phyloP scores from a whole-genome alignment of 768 basidiomycete genomes.

The Tephrocybe rancida region DNA sequence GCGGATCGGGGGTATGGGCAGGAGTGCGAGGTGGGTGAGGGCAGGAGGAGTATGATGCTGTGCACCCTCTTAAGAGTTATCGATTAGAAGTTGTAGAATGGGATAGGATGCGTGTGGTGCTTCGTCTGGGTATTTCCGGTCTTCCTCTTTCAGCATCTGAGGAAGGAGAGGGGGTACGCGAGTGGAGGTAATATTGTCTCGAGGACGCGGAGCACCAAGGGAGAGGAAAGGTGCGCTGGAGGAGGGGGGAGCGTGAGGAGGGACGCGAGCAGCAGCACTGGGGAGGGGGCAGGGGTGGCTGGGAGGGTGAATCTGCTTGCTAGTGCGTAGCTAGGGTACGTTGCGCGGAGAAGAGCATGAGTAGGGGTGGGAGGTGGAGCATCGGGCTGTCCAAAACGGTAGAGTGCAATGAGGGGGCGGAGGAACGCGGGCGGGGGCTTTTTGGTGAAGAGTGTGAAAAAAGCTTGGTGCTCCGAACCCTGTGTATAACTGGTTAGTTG shows the following conservation, averaged over 20 bases:
- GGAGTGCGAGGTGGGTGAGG: not conserved
- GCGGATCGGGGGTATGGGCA: not conserved
- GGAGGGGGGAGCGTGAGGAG: not conserved
- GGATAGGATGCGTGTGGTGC: not conserved
- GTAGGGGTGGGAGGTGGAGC: not conserved
- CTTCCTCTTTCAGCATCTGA: not conserved
- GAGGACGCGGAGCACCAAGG: not conserved
- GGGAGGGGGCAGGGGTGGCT: not conserved
- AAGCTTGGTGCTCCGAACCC: no score
- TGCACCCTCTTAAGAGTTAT: not conserved
- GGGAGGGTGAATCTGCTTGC: slow-evolving; percentile 5
- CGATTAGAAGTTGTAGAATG: not conserved
- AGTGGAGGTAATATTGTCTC: slow-evolving; percentile 2
- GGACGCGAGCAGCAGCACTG: not conserved
- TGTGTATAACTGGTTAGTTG: no score
- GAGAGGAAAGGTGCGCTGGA: not conserved
- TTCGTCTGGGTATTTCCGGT: not conserved
- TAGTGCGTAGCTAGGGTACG: not conserved
- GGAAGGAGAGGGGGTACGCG: not conserved
- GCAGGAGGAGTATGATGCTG: not conserved
- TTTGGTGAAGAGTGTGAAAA: no score
- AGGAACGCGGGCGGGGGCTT: not conserved
- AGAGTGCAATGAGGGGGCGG: no score
- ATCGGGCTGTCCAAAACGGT: not conserved
- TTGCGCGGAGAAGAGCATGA: slow-evolving; percentile 6